Base-by-base conservation (phyloP, 352 stramenopile genomes). In the Phytophthora kernoviae region DNA sequence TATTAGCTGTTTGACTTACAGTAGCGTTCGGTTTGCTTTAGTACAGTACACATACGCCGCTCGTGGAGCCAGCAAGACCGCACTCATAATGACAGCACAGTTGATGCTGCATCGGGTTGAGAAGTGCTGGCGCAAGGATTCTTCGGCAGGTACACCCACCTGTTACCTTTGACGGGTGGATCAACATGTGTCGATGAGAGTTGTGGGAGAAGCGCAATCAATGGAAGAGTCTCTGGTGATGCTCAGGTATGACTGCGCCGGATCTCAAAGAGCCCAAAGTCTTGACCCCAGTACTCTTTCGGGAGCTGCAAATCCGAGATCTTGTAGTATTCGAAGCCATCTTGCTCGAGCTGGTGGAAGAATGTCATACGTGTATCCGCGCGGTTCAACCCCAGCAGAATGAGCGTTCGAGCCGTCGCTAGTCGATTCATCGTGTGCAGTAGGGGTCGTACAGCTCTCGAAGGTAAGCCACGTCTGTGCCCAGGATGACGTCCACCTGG, bases 301-400 rank as follows among this genome's bases (percentile, higher is more conserved):
- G 72, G 72, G 9, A 94, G 58, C 44, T 83, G 62, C 14, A 77
- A 68, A 54, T 91, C 83, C 7, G 74, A 52, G 53, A 94, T 79
- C 71, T 89, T 93, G 75, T 94, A 93, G 72, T 90, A 91, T 59
- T 88, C 79, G 36, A 91, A 94, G 44, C 81, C 83, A 18, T 84
- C 66, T 17, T 75, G 63, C 39, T 88, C 79, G 41, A 94, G 79
- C 11, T 80, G 81, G 15, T 54, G 68, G 61, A 94, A 94, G 60
- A 93, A 94, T 18, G 58, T 42, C 26, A 81, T 56, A 21, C 50
- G 67, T 39, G 85, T 94, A 62, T 94, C 83, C 0, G 68, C 65
- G 40, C 85, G 85, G 45, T 91, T 91, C 30, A 94, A 65, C 0
- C 83, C 85, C n/a, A 93, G 65, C 20, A 94, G 59, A 32, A 93